Base-by-base conservation (phyloP, 176 grass and related monocot species). In the Echinochloa phyllopogon region DNA sequence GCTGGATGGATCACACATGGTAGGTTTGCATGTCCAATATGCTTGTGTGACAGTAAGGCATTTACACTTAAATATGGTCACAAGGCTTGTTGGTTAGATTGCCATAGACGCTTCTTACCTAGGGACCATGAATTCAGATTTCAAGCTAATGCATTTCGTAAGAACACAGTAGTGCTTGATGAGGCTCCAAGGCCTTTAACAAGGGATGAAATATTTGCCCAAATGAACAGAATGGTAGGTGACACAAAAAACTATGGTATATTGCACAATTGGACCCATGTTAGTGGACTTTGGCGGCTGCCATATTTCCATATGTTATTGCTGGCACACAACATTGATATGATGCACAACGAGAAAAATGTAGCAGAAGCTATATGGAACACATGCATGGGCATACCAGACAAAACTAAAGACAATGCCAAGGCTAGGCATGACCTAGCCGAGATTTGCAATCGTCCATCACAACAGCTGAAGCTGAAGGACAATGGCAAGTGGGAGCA, bases 1-100 rank as follows among this genome's bases (percentile, higher is more conserved):
- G 8, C 18, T 68, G 20, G 72, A 3, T 85, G 71, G 83, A 77
- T 60, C 25, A 85, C 44, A 0, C 71, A 69, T 69, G 59, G 33
- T 4, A 29, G 1, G 10, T 67, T 77, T 1, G 14, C 60, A 44
- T 85, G 72, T 12, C 71, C 33, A 21, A 43, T 56, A 29, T 85
- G 23, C 5, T 5, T 24, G 8, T 29, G 14, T 48, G 41, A 42
- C 23, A 13, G 12, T 5, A 39, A 44, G 13, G 10, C 45, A 16
- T 85, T 85, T 29, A 3, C 0, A 4, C 52, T 85, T 0, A 14
- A 6, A 2, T 6, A 66, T 18, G 72, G 63, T 38, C 29, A 4
- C 2, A 65, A 38, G 14, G 20, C 63, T 38, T 65, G 63, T 5
- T 66, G 63, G 33, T 66, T 66, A 40, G 36, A 66, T 18, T 39